phyloP scores from a whole-genome alignment of 164 flowering plant genomes.

The Vitis amurensis region DNA sequence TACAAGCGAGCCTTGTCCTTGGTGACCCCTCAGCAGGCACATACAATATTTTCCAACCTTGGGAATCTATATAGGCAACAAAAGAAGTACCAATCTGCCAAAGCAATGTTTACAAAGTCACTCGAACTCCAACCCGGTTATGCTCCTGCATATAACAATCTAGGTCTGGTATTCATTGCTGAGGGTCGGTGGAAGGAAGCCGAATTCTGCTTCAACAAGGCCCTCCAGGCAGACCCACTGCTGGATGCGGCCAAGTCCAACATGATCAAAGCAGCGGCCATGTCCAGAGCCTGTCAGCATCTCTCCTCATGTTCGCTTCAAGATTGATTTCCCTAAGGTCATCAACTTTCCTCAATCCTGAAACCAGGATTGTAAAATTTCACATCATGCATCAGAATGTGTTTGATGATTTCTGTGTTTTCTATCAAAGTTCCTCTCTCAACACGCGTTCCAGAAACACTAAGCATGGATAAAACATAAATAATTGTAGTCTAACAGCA shows the following conservation, averaged over 20 bases:
- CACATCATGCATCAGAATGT: no score
- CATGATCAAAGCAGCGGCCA: constrained; percentile 57
- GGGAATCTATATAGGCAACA: constrained; percentile 81
- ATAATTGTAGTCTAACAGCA: no score
- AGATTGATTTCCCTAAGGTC: constrained; percentile 3
- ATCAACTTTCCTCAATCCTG: neutral
- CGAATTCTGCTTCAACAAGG: constrained; percentile 70
- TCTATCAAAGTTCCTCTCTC: no score
- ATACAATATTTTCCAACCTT: constrained; percentile 74
- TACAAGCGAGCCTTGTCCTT: constrained; percentile 70
- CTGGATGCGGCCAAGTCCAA: constrained; percentile 92
- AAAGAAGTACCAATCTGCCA: constrained; percentile 59
- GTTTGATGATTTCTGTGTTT: no score
- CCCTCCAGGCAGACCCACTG: constrained; percentile 68
- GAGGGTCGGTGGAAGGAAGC: constrained; percentile 87
- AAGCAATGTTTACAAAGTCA: constrained; percentile 78
- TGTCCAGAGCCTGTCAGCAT: constrained; percentile 42
- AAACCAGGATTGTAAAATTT: no score
- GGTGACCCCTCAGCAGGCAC: constrained; percentile 61
- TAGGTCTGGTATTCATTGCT: constrained; percentile 90
- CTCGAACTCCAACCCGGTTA: constrained; percentile 84
- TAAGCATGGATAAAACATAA: no score
- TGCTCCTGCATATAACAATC: constrained; percentile 94
- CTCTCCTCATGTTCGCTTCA: constrained; percentile 15
- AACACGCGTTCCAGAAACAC: no score